A percentile compares a stretch with the other conserved stretches of the same genome.
phyloP scores from a whole-genome alignment of 257 asterid genomes.

The Jasminum sambac region DNA sequence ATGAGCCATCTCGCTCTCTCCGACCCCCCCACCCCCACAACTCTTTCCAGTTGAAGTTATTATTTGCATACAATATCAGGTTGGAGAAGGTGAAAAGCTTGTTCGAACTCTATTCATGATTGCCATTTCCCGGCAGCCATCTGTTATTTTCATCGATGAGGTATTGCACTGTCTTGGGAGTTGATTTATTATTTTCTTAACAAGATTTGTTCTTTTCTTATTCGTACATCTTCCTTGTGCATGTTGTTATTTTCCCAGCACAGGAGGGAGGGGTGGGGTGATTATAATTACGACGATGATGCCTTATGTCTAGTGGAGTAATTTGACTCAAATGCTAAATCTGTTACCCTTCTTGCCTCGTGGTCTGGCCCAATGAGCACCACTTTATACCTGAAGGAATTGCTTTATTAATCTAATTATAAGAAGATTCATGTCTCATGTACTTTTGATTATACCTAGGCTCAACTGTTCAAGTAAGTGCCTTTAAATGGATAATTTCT shows the following conservation, averaged over 20 bases:
- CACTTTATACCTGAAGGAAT: background rate
- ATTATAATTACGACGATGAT: too few relatives aligned
- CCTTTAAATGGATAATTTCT: background rate
- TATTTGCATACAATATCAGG: slow-evolving; percentile 48
- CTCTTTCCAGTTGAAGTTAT: slow-evolving; percentile 22
- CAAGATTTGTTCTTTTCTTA: slow-evolving; percentile 3
- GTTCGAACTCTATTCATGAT: slow-evolving; percentile 91
- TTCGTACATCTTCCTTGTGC: background rate
- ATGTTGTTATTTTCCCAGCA: background rate
- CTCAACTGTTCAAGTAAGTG: background rate
- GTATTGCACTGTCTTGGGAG: slow-evolving; percentile 40
- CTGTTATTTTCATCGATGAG: slow-evolving; percentile 98
- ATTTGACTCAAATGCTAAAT: too few relatives aligned
- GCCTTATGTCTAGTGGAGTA: too few relatives aligned
- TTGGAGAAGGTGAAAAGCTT: slow-evolving; percentile 99
- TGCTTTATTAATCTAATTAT: background rate
- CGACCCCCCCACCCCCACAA: too few relatives aligned
- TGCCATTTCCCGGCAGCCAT: slow-evolving; percentile 92
- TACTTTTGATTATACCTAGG: background rate
- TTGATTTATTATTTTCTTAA: slow-evolving; percentile 17
- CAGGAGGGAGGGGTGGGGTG: background rate
- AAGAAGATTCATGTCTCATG: background rate
- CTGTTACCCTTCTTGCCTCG: background rate
- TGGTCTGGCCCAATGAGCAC: background rate
- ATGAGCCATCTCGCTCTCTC: slow-evolving; percentile 32